Conservation (phyloP, 768 basidiomycete species). For the Naganishia antarctica region DNA sequence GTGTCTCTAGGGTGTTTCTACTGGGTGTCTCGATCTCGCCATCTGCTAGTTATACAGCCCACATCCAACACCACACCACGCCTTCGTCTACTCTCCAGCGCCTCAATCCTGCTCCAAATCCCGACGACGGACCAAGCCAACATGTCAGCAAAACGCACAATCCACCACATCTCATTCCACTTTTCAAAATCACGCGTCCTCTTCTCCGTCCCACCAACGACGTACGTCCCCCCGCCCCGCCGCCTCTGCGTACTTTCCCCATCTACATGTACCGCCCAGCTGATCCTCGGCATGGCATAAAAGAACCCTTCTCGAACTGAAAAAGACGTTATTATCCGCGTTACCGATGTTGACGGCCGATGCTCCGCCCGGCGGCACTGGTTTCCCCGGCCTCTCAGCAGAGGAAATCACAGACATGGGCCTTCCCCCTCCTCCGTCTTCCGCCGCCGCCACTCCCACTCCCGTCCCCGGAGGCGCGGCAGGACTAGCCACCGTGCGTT, state of each 20-base stretch:
- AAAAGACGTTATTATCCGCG: slow-evolving; percentile 11
- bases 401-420: slow-evolving; percentile 22
- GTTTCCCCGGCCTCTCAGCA: slow-evolving; percentile 20
- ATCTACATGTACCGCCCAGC: background rate
- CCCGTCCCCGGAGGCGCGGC: no score
- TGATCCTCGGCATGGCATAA: no score
- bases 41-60: no score
- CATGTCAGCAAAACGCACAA: slow-evolving; percentile 9
- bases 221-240: slow-evolving; percentile 18
- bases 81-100: no score
- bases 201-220: slow-evolving; percentile 22
- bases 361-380: background rate
- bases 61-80: no score
- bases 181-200: slow-evolving; percentile 20
- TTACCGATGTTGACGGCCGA: slow-evolving; percentile 12
- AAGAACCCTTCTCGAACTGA: slow-evolving; percentile 19
- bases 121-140: background rate
- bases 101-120: no score
- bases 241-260: no score
- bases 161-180: slow-evolving; percentile 23
- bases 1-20: no score
- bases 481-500: background rate
- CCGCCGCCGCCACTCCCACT: background rate
- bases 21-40: no score
- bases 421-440: background rate